phyloP scores from a whole-genome alignment of 2,329 filamentous ascomycete genomes.

The Plenodomus lindquistii region DNA sequence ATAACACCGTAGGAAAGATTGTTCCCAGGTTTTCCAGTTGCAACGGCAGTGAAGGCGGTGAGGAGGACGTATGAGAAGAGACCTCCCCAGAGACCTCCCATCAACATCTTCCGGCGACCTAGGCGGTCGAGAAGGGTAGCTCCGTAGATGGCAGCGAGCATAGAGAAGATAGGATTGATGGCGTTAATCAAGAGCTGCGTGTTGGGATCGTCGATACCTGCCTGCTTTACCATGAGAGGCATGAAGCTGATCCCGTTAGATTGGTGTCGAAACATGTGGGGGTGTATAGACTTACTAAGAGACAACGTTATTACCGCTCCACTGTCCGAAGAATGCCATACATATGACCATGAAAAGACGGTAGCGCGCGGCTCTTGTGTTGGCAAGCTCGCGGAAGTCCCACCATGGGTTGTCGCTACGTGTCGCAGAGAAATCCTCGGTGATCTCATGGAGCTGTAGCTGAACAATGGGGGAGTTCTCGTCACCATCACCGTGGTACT shows the following conservation, averaged over 20 bases:
- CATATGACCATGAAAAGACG: slow-evolving; percentile 45
- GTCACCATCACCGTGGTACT: slow-evolving; percentile 59
- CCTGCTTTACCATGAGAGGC: slow-evolving; percentile 39
- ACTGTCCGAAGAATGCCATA: slow-evolving; percentile 50
- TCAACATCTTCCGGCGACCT: slow-evolving; percentile 42
- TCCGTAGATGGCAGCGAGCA: slow-evolving; percentile 45
- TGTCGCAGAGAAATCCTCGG: slow-evolving; percentile 31
- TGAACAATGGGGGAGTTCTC: slow-evolving; percentile 38
- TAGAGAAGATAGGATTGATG: slow-evolving; percentile 47
- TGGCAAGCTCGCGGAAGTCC: slow-evolving; percentile 39
- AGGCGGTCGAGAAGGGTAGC: slow-evolving; percentile 41
- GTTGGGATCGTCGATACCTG: slow-evolving; percentile 42
- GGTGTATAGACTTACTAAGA: slow-evolving; percentile 5
- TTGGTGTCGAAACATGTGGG: background rate
- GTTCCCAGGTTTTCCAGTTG: slow-evolving; percentile 23
- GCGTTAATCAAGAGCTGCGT: slow-evolving; percentile 48
- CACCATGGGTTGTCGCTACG: slow-evolving; percentile 42
- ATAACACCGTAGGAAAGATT: slow-evolving; percentile 45
- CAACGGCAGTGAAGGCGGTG: slow-evolving; percentile 45
- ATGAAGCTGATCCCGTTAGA: background rate
- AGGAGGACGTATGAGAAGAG: slow-evolving; percentile 42
- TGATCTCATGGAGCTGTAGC: slow-evolving; percentile 45
- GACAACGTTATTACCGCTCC: slow-evolving; percentile 47
- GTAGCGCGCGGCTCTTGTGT: slow-evolving; percentile 38
- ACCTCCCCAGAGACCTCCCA: slow-evolving; percentile 40